phyloP scores from a whole-genome alignment of 108 stramenopile species.

The Phaeodactylum tricornutum region DNA sequence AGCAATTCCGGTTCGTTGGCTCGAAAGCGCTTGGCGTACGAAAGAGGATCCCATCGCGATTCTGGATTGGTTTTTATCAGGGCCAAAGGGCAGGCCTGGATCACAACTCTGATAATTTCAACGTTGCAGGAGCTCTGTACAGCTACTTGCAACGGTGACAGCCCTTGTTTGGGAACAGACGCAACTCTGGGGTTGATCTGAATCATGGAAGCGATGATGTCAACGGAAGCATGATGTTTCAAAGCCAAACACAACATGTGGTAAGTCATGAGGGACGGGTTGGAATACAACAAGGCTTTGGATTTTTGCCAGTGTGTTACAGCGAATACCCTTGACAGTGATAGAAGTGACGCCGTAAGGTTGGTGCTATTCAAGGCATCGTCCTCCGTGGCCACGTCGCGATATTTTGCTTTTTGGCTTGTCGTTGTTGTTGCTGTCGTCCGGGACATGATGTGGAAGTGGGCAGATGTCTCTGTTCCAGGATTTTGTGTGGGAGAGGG shows the following conservation, averaged over 20 bases:
- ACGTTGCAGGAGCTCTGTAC: constrained; percentile 9
- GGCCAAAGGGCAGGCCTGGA: constrained; percentile 27
- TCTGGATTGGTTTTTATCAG: constrained; percentile 16
- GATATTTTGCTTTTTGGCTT: too few species aligned
- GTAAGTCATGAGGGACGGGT: background rate
- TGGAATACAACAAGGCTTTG: background rate
- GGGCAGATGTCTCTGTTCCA: too few species aligned
- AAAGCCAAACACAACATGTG: constrained; percentile 1
- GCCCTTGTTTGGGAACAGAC: constrained; percentile 23
- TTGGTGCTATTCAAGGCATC: too few species aligned
- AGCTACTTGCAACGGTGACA: constrained; percentile 29
- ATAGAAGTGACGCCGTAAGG: too few species aligned
- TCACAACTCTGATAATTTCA: constrained; percentile 11
- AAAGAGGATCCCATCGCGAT: constrained; percentile 18
- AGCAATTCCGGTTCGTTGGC: constrained; percentile 19
- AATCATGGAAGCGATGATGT: constrained; percentile 17
- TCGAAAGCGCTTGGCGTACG: constrained; percentile 17
- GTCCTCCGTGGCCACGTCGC: too few species aligned
- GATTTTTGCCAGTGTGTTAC: too few species aligned
- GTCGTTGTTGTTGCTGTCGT: too few species aligned
- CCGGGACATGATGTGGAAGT: too few species aligned
- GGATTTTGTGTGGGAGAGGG: too few species aligned
- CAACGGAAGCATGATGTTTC: constrained; percentile 4
- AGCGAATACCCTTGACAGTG: too few species aligned
- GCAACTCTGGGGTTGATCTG: constrained; percentile 18